Percentiles rank a stretch among this genome's conserved stretches.
These are phyloP conservation scores for Diaporthe helianthi DNA, from an alignment of 2,329 filamentous ascomycete species.

Conservation along the genomic window DNA sequence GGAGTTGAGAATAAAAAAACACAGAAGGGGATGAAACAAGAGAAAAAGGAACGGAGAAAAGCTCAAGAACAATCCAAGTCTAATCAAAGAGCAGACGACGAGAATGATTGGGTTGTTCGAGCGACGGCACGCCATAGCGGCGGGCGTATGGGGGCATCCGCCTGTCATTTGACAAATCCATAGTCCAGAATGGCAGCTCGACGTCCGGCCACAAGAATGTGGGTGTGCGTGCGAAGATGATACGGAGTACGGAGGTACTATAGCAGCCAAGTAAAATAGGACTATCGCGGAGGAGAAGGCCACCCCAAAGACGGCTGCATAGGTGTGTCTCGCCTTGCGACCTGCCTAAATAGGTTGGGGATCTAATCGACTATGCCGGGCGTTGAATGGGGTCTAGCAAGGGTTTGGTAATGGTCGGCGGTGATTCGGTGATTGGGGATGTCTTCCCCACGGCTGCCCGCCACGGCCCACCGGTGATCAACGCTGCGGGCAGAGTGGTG, in stretches of 20 bases:
- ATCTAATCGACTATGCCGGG: background rate
- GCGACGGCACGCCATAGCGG: constrained; percentile 9
- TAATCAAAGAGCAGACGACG: constrained; percentile 8
- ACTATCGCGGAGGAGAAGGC: constrained; percentile 11
- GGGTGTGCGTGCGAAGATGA: constrained; percentile 3
- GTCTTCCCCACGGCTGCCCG: constrained; percentile 6
- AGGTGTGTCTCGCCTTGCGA: background rate
- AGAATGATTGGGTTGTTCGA: constrained; percentile 3
- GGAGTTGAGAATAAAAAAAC: background rate
- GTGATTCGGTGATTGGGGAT: constrained; percentile 29
- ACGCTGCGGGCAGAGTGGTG: background rate
- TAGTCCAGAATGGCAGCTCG: constrained; percentile 20
- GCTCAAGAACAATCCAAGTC: background rate
- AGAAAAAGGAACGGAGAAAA: background rate
- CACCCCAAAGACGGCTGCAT: background rate
- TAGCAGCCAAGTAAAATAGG: constrained; percentile 21
- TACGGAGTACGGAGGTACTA: no score
- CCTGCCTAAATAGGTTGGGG: constrained; percentile 22
- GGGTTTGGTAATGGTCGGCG: background rate
- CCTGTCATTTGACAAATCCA: constrained; percentile 24
- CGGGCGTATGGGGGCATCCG: background rate
- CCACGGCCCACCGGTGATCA: constrained; percentile 11
- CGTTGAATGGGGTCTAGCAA: constrained; percentile 21
- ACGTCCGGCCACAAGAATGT: background rate
- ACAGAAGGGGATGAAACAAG: no score